Base-by-base conservation (phyloP, 495 filamentous ascomycete species). In the Bathelium albidoporum region DNA sequence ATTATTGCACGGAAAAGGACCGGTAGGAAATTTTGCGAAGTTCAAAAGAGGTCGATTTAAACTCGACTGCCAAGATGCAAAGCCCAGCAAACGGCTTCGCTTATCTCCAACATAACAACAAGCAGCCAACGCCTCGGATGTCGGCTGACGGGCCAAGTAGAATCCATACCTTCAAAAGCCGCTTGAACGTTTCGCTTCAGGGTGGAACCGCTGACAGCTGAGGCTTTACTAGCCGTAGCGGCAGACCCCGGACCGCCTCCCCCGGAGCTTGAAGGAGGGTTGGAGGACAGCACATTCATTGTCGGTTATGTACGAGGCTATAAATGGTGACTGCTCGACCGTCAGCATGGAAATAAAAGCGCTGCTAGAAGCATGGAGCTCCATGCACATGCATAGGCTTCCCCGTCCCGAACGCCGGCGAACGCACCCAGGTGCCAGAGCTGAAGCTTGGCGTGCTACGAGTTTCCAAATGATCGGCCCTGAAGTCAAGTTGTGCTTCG, bases 161-260 rank as follows among this genome's bases (percentile, higher is more conserved):
- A 52, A n/a, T 70, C 78, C 75, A 74, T 84, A 91, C 89, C 89
- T 81, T 92, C 88, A 76, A 90, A 89, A 65, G 84, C 83, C 66
- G 85, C 83, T 79, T 89, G 87, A 66, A 89, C 83, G 68, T 80
- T 87, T 74, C 85, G 81, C 79, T 90, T 90, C 66, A 89, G 76
- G 4, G 65, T 22, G 32, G 58, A 2, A 24, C 3, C 12, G n/a
- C 18, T 60, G 28, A n/a, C n/a, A 31, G 58, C 22, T 36, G 31
- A 31, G n/a, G 58, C 31, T 62, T 62, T 43, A 32, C 60, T 62
- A 20, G 34, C 29, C 44, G 60, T 43, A 60, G 58, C n/a, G 7
- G 58, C 58, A 60, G 58, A 55, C 29, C 49, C 49, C 11, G 49
- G 26, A 9, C 49, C 49, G 16, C 5, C 5, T 55, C 49, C 49